Conservation (phyloP, 306 rosid genomes). For the Vigna unguiculata region DNA sequence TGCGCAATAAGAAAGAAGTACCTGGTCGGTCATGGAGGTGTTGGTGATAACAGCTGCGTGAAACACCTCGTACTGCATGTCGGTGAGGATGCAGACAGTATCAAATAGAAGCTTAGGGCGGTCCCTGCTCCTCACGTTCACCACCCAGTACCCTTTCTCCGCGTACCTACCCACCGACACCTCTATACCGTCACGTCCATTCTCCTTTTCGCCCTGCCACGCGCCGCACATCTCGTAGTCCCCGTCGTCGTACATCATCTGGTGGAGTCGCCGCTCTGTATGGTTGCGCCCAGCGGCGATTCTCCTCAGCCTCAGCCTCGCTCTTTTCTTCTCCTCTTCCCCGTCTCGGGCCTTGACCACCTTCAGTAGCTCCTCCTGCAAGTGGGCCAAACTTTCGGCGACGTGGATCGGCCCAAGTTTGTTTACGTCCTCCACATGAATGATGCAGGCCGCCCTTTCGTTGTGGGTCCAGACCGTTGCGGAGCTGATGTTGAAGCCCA, state of each 20-base stretch:
- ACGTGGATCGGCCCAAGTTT: constrained; percentile 54
- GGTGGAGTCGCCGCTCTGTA: constrained; percentile 77
- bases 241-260: constrained; percentile 62
- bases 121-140: constrained; percentile 60
- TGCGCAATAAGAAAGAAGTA: not conserved
- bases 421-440: constrained; percentile 55
- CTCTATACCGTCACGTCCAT: constrained; percentile 59
- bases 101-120: constrained; percentile 72
- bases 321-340: constrained; percentile 51
- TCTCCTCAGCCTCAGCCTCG: constrained; percentile 48
- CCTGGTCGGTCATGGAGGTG: constrained; percentile 54
- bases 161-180: constrained; percentile 56
- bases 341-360: constrained; percentile 59
- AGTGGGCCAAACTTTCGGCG: constrained; percentile 50
- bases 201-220: constrained; percentile 47
- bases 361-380: constrained; percentile 54
- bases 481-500: constrained; percentile 61
- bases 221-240: constrained; percentile 60
- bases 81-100: constrained; percentile 71
- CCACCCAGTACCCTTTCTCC: constrained; percentile 67
- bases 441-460: constrained; percentile 55
- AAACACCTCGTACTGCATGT: constrained; percentile 68
- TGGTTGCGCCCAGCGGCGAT: constrained; percentile 54
- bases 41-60: constrained; percentile 68
- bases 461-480: constrained; percentile 70